These are phyloP conservation scores for Jatropha multifida DNA, from an alignment of 441 rosid species.

Conservation along the genomic window DNA sequence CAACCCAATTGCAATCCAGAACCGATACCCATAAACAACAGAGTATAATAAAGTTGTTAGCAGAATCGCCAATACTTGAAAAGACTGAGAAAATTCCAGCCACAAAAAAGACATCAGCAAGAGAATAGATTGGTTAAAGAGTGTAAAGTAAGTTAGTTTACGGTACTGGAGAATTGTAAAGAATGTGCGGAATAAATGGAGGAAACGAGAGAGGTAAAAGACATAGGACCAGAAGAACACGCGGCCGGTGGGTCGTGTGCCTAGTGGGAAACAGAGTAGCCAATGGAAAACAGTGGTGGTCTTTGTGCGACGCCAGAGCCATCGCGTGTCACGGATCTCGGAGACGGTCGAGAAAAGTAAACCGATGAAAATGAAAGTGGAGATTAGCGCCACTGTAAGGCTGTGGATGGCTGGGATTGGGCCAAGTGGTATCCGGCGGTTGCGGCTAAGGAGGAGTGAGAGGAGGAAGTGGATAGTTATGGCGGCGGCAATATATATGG, in stretches of 20 bases:
- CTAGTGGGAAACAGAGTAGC: conserved; percentile 91
- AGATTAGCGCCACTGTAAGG: conserved; percentile 54
- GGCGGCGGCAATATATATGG: conserved; percentile 49
- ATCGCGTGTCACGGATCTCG: conserved; percentile 72
- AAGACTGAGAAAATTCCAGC: conserved; percentile 89
- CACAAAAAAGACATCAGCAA: conserved; percentile 67
- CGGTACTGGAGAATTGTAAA: conserved; percentile 54
- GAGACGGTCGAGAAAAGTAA: conserved; percentile 68
- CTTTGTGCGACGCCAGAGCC: conserved; percentile 63
- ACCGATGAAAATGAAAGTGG: conserved; percentile 64
- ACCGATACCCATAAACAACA: conserved; percentile 72
- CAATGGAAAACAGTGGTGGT: conserved; percentile 68
- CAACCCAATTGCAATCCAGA: conserved; percentile 77
- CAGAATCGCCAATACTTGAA: conserved; percentile 70
- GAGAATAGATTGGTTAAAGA: conserved; percentile 57
- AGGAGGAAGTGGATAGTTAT: conserved; percentile 49
- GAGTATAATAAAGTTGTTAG: conserved; percentile 61
- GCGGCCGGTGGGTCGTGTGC: conserved; percentile 82
- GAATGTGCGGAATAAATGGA: conserved; percentile 68
- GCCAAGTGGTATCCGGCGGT: conserved; percentile 52
- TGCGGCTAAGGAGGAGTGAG: conserved; percentile 41
- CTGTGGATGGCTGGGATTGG: conserved; percentile 78
- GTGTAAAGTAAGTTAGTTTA: conserved; percentile 47
- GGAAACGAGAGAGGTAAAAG: conserved; percentile 78
- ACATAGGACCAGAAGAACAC: conserved; percentile 94